Evolutionary conservation across 805 yeast species (phyloP).

Genomic region (Zygoascus bituminiphila): DNA sequence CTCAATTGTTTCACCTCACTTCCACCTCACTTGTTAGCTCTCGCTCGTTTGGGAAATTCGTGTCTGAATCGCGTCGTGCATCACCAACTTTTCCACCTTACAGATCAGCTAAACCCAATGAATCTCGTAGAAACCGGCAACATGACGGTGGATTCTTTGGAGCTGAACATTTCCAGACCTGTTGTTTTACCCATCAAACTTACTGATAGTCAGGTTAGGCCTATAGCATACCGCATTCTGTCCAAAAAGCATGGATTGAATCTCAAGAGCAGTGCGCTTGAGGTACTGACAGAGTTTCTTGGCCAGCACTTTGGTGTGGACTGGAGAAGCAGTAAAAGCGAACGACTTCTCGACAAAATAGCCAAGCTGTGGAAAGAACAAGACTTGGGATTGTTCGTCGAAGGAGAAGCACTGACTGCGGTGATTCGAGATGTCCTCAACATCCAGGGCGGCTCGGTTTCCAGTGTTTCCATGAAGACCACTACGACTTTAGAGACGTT

Average conservation of each 20-base stretch:
- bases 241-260: slow-evolving; percentile 91
- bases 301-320: slow-evolving; percentile 75
- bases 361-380: slow-evolving; percentile 84
- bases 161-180: slow-evolving; percentile 11
- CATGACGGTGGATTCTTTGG: background rate
- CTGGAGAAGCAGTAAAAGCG: slow-evolving; percentile 68
- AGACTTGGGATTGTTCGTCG: slow-evolving; percentile 78
- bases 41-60: background rate
- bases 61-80: background rate
- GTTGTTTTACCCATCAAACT: slow-evolving; percentile 64
- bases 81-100: background rate
- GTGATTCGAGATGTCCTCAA: slow-evolving; percentile 38
- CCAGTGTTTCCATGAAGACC: background rate
- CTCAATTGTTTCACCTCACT: background rate
- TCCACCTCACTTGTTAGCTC: background rate
- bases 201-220: slow-evolving; percentile 76
- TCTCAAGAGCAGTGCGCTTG: slow-evolving; percentile 77
- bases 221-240: slow-evolving; percentile 80
- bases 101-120: background rate
- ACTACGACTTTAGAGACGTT: background rate
- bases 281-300: slow-evolving; percentile 60
- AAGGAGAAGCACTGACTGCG: slow-evolving; percentile 57
- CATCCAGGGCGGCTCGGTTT: background rate
- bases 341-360: slow-evolving; percentile 61
- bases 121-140: background rate